These are phyloP conservation scores for Schizopora paradoxa DNA, from an alignment of 1,284 basidiomycete genomes.

Conservation along the genomic window DNA sequence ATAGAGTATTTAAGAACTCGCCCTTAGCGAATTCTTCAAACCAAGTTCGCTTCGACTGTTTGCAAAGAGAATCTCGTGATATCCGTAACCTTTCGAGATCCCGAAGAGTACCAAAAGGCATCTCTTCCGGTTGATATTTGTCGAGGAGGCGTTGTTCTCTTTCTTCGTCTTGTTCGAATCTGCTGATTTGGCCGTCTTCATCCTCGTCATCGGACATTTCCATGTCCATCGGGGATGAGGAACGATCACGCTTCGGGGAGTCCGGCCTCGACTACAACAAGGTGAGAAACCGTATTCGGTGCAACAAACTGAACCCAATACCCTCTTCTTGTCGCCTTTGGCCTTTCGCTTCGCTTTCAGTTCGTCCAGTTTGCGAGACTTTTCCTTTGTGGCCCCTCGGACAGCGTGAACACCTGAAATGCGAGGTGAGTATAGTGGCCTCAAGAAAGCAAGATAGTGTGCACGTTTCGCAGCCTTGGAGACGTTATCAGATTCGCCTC, in stretches of 20 bases:
- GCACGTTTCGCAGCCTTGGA: slow-evolving; percentile 70
- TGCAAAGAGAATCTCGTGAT: slow-evolving; percentile 58
- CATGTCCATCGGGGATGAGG: slow-evolving; percentile 75
- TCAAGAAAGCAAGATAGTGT: slow-evolving; percentile 23
- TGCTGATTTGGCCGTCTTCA: slow-evolving; percentile 69
- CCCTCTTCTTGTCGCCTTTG: slow-evolving; percentile 71
- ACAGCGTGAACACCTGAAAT: slow-evolving; percentile 63
- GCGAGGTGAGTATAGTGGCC: slow-evolving; percentile 14
- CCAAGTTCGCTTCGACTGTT: slow-evolving; percentile 65
- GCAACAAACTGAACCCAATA: slow-evolving; percentile 29
- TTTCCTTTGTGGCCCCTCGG: slow-evolving; percentile 80
- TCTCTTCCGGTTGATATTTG: slow-evolving; percentile 43
- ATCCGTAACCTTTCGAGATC: slow-evolving; percentile 58
- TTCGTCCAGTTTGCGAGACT: slow-evolving; percentile 74
- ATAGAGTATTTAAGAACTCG: slow-evolving; percentile 30
- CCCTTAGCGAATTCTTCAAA: slow-evolving; percentile 76
- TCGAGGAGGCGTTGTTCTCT: slow-evolving; percentile 48
- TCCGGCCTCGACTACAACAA: slow-evolving; percentile 34
- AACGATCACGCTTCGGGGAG: slow-evolving; percentile 62
- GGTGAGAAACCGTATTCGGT: slow-evolving; percentile 11
- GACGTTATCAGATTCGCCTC: slow-evolving; percentile 50
- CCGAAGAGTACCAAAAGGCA: slow-evolving; percentile 44
- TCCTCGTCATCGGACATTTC: slow-evolving; percentile 68
- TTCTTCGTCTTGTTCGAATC: slow-evolving; percentile 65
- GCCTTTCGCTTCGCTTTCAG: slow-evolving; percentile 78